Percentiles rank a stretch among this genome's conserved stretches.
These are phyloP conservation scores for Blechomonas ayalai DNA, from an alignment of 208 protist genomes.

Conservation along the genomic window DNA sequence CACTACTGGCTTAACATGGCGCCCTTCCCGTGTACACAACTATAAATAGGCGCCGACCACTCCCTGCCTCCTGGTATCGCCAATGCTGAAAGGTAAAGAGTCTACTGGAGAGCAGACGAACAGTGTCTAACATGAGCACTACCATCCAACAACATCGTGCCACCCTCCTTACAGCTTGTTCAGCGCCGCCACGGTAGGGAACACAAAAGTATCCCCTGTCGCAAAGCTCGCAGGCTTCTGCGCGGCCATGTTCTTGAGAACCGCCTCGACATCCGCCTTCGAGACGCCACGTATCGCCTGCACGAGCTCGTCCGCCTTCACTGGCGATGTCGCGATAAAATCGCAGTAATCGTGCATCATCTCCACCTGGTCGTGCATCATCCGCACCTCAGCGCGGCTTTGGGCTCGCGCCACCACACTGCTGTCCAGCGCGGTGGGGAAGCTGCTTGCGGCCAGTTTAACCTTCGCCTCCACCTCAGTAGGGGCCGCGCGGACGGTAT, in stretches of 20 bases:
- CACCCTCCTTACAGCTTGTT: constrained; percentile 26
- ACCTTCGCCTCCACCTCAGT: constrained; percentile 25
- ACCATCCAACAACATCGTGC: no score
- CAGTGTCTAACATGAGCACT: no score
- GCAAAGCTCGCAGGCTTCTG: constrained; percentile 48
- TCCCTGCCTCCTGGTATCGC: no score
- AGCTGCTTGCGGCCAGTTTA: constrained; percentile 20
- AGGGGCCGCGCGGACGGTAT: constrained; percentile 57
- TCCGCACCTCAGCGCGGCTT: constrained; percentile 29
- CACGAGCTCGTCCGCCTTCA: constrained; percentile 24
- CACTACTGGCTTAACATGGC: no score
- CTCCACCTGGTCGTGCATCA: constrained; percentile 44
- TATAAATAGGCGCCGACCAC: no score
- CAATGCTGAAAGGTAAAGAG: no score
- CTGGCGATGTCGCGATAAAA: constrained; percentile 65
- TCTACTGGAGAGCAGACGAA: no score
- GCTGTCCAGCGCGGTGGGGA: constrained; percentile 27
- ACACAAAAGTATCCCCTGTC: constrained; percentile 53
- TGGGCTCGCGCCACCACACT: constrained; percentile 19
- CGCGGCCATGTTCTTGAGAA: constrained; percentile 18
- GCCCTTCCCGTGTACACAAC: no score
- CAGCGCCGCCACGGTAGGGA: constrained; percentile 40
- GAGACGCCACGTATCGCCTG: constrained; percentile 44
- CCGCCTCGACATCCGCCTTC: constrained; percentile 46
- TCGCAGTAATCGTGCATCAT: constrained; percentile 73